phyloP scores from a whole-genome alignment of 306 rosid genomes.

The Ziziphus jujuba region DNA sequence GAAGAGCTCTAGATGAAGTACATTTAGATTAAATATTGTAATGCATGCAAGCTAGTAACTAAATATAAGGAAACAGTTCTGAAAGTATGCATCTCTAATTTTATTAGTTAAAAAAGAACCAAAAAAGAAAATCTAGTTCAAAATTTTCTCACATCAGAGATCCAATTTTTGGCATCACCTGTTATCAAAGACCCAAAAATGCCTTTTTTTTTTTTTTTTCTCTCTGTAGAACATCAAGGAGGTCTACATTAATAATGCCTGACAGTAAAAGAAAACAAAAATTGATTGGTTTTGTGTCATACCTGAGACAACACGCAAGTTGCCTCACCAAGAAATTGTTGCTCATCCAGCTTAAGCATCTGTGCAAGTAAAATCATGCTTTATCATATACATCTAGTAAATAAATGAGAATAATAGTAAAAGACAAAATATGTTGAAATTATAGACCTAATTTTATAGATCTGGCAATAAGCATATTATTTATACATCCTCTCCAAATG shows the following conservation, averaged over 20 bases:
- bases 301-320: slow-evolving; percentile 89
- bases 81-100: too few relatives aligned
- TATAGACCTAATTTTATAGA: too few relatives aligned
- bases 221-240: not conserved
- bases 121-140: too few relatives aligned
- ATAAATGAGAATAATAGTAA: not conserved
- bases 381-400: not conserved
- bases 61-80: slow-evolving; percentile 1
- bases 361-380: slow-evolving; percentile 44
- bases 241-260: not conserved
- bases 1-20: slow-evolving; percentile 23
- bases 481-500: too few relatives aligned
- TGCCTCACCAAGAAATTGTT: slow-evolving; percentile 94
- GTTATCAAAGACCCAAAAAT: not conserved
- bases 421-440: too few relatives aligned
- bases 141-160: not conserved
- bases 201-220: not conserved
- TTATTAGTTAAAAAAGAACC: too few relatives aligned
- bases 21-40: slow-evolving; percentile 13
- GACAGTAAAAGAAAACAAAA: slow-evolving; percentile 1
- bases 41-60: slow-evolving; percentile 17
- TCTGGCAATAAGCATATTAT: too few relatives aligned
- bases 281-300: slow-evolving; percentile 25
- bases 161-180: not conserved
- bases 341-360: slow-evolving; percentile 96